These are phyloP conservation scores for Trichaptum fuscoviolaceum DNA, from an alignment of 768 basidiomycete genomes.

Conservation along the genomic window DNA sequence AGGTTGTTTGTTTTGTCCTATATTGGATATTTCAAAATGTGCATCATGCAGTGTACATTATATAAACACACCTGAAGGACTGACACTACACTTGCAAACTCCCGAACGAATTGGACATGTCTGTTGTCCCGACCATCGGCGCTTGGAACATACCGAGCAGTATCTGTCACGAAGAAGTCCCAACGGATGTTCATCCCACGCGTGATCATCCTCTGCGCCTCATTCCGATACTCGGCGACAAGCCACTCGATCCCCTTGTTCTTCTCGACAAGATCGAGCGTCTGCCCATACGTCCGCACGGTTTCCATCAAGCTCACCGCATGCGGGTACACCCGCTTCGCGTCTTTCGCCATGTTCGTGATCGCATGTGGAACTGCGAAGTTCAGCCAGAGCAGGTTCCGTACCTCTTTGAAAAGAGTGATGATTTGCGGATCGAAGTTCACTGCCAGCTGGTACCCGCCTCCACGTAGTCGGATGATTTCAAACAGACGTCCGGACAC, in stretches of 20 bases:
- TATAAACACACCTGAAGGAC: conserved; percentile 63
- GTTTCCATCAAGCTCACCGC: conserved; percentile 99
- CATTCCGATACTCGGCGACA: conserved; percentile 90
- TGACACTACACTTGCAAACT: conserved; percentile 91
- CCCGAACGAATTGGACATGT: conserved; percentile 90
- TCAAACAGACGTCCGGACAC: conserved; percentile 91
- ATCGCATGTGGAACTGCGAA: conserved; percentile 94
- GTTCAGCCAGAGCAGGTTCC: conserved; percentile 92
- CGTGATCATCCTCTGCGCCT: conserved; percentile 88
- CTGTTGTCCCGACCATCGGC: conserved; percentile 80
- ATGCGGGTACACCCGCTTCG: conserved; percentile 96
- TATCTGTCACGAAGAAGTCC: conserved; percentile 95
- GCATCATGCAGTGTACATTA: not conserved
- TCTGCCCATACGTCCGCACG: conserved; percentile 96
- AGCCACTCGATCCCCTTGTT: conserved; percentile 93
- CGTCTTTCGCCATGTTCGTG: conserved; percentile 97
- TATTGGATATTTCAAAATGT: conserved; percentile 5
- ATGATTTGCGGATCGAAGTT: conserved; percentile 99
- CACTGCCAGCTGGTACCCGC: conserved; percentile 79
- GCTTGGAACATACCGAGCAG: conserved; percentile 64
- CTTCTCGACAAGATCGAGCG: conserved; percentile 82
- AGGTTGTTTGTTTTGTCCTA: conserved; percentile 94
- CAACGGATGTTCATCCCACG: conserved; percentile 94
- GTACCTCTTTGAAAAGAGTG: conserved; percentile 96
- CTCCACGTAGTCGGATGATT: conserved; percentile 70